A percentile compares a stretch with the other conserved stretches of the same genome.
phyloP scores from a whole-genome alignment of 805 yeast genomes.

The Clavispora asparagi region DNA sequence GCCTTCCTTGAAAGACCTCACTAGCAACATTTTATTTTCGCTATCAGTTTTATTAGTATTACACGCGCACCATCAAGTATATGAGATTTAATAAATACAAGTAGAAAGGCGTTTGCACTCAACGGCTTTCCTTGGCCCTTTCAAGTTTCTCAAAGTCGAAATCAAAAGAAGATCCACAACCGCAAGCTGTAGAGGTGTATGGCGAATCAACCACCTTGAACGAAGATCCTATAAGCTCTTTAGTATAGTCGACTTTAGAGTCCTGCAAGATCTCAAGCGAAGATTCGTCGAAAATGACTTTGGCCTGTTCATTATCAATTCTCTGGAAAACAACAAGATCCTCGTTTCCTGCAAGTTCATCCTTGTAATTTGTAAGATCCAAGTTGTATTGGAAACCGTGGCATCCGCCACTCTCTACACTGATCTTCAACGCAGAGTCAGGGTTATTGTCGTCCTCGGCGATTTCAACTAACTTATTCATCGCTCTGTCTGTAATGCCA shows the following conservation, averaged over 20 bases:
- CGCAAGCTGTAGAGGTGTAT: conserved; percentile 55
- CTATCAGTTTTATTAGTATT: not conserved
- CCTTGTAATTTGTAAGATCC: conserved; percentile 45
- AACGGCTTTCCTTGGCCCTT: conserved; percentile 9
- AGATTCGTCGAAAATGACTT: conserved; percentile 71
- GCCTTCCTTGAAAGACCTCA: not conserved
- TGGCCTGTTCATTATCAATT: conserved; percentile 46
- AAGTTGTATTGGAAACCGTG: conserved; percentile 94
- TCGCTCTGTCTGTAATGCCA: conserved; percentile 46
- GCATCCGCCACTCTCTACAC: conserved; percentile 95
- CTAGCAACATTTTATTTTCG: not conserved
- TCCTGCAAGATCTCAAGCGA: conserved; percentile 79
- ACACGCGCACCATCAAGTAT: not conserved
- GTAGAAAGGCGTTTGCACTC: not conserved
- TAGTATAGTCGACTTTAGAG: conserved; percentile 80
- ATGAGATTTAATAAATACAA: not conserved
- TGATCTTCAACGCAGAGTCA: conserved; percentile 60
- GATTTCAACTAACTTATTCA: conserved; percentile 48
- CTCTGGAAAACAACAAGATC: conserved; percentile 56
- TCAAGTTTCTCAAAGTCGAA: conserved; percentile 43
- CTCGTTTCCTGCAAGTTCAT: conserved; percentile 28
- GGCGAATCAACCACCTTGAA: conserved; percentile 92
- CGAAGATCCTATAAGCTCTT: conserved; percentile 91
- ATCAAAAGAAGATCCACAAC: conserved; percentile 44
- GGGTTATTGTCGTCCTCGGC: conserved; percentile 51